phyloP scores from a whole-genome alignment of 306 rosid species.

The Quercus cerris region DNA sequence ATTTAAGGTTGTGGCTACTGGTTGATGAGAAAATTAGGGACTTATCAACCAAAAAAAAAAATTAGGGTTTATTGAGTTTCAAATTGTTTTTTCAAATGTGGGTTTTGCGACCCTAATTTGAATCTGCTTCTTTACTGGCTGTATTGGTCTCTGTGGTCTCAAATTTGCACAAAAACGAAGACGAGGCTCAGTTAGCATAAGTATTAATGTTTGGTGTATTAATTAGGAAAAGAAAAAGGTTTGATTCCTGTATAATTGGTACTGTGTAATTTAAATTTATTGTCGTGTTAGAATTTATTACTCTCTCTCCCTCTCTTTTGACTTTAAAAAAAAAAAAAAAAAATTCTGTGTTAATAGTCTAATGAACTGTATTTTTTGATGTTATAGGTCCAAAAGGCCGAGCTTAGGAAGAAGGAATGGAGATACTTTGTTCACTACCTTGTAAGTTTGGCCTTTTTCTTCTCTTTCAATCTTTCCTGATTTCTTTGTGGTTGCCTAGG shows the following conservation, averaged over 20 bases:
- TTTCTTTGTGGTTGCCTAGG: background rate
- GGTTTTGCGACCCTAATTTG: background rate
- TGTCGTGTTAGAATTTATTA: background rate
- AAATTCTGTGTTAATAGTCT: background rate
- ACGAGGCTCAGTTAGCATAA: background rate
- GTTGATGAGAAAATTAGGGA: background rate
- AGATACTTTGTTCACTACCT: constrained; percentile 97
- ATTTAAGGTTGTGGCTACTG: background rate
- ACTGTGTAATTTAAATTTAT: background rate
- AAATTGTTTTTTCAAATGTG: background rate
- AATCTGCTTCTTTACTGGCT: background rate
- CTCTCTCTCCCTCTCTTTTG: background rate
- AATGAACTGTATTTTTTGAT: constrained; percentile 17
- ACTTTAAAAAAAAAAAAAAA: no score
- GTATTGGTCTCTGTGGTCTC: no score
- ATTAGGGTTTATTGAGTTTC: background rate
- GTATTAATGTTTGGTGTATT: background rate
- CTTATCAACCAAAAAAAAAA: background rate
- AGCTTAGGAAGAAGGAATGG: constrained; percentile 79
- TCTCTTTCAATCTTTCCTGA: background rate
- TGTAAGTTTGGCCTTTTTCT: constrained; percentile 49
- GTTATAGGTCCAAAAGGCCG: constrained; percentile 83
- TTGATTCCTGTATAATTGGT: background rate
- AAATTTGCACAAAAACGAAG: background rate
- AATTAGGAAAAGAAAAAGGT: background rate